Percentiles rank a stretch among this genome's conserved stretches.
Conservation (phyloP, 805 yeast species). For the Isabelozyma rhagii region DNA sequence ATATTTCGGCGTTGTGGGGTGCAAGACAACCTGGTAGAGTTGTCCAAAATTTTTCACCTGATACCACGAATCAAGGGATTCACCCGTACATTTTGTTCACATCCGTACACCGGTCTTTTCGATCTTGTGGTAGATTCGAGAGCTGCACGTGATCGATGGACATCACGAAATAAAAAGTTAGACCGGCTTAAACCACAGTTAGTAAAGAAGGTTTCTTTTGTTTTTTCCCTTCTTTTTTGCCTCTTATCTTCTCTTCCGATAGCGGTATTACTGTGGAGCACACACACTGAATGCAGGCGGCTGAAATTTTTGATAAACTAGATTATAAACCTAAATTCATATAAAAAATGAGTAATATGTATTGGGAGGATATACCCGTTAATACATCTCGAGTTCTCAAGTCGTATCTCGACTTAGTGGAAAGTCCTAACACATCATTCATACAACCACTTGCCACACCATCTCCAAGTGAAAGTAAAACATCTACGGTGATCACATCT, state of each 20-base stretch:
- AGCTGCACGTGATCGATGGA: background rate
- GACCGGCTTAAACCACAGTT: background rate
- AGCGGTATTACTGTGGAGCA: background rate
- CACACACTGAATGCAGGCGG: too few relatives aligned
- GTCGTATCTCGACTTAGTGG: conserved; percentile 19
- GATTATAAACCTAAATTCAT: background rate
- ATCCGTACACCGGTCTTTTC: background rate
- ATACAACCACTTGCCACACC: conserved; percentile 1
- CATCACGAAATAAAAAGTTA: background rate
- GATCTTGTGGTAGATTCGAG: background rate
- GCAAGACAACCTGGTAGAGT: background rate
- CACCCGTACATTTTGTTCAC: background rate
- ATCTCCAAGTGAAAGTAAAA: conserved; percentile 11
- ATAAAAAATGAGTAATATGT: background rate
- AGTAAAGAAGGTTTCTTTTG: too few relatives aligned
- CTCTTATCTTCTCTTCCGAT: background rate
- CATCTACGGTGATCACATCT: conserved; percentile 9
- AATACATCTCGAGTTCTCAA: conserved; percentile 21
- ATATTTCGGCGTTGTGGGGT: conserved; percentile 4
- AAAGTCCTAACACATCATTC: conserved; percentile 6
- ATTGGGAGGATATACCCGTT: background rate
- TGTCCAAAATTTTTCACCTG: background rate
- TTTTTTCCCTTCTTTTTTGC: too few relatives aligned
- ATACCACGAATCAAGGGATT: background rate
- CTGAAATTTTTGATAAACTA: too few relatives aligned